phyloP scores from a whole-genome alignment of 495 filamentous ascomycete species.

The Daldinia bambusicola region DNA sequence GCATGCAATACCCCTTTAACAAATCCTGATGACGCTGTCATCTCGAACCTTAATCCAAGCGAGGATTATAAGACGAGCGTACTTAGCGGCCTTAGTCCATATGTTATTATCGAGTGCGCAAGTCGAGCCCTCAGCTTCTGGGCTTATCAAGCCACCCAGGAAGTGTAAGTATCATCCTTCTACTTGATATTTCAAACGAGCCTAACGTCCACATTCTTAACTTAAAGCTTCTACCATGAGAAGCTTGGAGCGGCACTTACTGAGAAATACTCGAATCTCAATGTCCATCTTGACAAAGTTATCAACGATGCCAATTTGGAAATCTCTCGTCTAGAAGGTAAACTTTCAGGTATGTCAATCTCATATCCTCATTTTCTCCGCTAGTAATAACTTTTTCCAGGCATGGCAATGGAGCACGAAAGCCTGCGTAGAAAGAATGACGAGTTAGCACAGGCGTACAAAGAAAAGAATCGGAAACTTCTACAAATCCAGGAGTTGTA shows the following conservation, averaged over 20 bases:
- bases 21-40: constrained; percentile 81
- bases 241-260: constrained; percentile 75
- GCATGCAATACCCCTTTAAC: constrained; percentile 78
- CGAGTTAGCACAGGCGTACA: constrained; percentile 73
- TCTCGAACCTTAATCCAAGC: constrained; percentile 79
- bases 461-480: constrained; percentile 80
- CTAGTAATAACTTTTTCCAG: constrained; percentile 52
- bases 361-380: constrained; percentile 16
- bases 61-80: constrained; percentile 96
- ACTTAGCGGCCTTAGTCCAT: constrained; percentile 84
- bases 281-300: constrained; percentile 79
- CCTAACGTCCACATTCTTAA: background rate
- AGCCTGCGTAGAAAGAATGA: constrained; percentile 78
- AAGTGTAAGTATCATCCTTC: constrained; percentile 69
- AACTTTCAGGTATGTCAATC: constrained; percentile 50
- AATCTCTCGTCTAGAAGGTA: constrained; percentile 73
- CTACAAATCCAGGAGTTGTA: constrained; percentile 85
- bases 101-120: constrained; percentile 89
- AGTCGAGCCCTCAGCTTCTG: constrained; percentile 86
- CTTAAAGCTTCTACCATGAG: constrained; percentile 79
- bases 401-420: constrained; percentile 72
- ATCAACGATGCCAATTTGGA: constrained; percentile 84
- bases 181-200: background rate
- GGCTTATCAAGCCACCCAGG: constrained; percentile 90
- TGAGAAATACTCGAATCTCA: constrained; percentile 77